Evolutionary conservation across 305 asterid species (phyloP).

Genomic region (Solanum hybrid): DNA sequence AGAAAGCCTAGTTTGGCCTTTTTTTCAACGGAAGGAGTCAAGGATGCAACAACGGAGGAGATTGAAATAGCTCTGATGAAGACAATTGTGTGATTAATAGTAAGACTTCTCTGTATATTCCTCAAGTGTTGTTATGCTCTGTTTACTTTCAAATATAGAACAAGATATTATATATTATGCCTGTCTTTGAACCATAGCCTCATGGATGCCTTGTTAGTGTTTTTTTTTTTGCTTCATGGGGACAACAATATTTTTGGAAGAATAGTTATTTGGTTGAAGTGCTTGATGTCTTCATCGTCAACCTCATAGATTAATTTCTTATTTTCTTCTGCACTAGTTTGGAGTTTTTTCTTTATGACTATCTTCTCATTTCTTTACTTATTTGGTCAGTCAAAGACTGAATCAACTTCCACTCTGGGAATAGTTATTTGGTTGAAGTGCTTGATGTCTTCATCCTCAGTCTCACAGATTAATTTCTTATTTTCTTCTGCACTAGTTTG

Average conservation of each 20-base stretch:
- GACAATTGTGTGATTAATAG: not conserved
- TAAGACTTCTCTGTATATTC: not conserved
- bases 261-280: not conserved
- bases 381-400: not conserved
- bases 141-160: not conserved
- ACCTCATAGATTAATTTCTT: not conserved
- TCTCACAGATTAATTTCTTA: not conserved
- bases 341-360: not conserved
- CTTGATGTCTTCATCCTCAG: not conserved
- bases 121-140: not conserved
- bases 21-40: not conserved
- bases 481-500: not conserved
- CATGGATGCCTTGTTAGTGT: not conserved
- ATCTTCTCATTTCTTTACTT: not conserved
- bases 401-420: not conserved
- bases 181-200: not conserved
- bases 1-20: slow-evolving; percentile 31
- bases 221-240: not conserved
- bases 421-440: not conserved
- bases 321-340: not conserved
- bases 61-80: not conserved
- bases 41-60: not conserved
- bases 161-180: not conserved
- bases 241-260: not conserved
- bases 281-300: not conserved